These are phyloP conservation scores for Aspergillus nomiae DNA, from an alignment of 2,329 filamentous ascomycete species.

Conservation along the genomic window DNA sequence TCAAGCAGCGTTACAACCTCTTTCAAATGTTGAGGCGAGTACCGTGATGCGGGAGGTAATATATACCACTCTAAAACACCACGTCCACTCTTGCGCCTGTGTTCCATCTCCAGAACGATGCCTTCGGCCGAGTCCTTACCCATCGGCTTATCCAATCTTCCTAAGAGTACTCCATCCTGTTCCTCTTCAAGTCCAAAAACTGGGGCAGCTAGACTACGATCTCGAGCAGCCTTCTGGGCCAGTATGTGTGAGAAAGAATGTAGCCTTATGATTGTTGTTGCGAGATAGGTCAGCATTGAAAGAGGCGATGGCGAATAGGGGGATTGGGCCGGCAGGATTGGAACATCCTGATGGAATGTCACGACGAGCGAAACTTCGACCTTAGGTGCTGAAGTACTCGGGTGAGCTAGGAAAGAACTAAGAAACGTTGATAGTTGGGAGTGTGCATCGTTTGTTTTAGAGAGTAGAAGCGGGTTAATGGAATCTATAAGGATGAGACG, in stretches of 20 bases:
- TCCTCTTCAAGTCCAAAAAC: slow-evolving; percentile 77
- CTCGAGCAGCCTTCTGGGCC: slow-evolving; percentile 70
- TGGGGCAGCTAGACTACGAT: slow-evolving; percentile 74
- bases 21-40: slow-evolving; percentile 49
- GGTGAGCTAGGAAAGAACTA: slow-evolving; percentile 66
- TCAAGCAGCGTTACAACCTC: slow-evolving; percentile 66
- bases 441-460: slow-evolving; percentile 46
- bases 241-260: slow-evolving; percentile 75
- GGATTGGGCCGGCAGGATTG: slow-evolving; percentile 48
- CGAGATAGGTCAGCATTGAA: slow-evolving; percentile 75
- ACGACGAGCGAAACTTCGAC: slow-evolving; percentile 68
- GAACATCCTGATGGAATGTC: slow-evolving; percentile 81
- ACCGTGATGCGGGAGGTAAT: slow-evolving; percentile 51
- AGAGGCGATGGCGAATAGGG: slow-evolving; percentile 66
- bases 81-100: slow-evolving; percentile 79
- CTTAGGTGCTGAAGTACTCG: slow-evolving; percentile 29
- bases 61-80: slow-evolving; percentile 72
- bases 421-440: slow-evolving; percentile 69
- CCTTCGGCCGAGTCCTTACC: slow-evolving; percentile 52
- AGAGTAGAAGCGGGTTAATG: slow-evolving; percentile 64
- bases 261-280: slow-evolving; percentile 79
- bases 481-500: slow-evolving; percentile 78
- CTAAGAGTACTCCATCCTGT: slow-evolving; percentile 75
- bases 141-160: slow-evolving; percentile 50
- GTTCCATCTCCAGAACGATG: slow-evolving; percentile 80